These are phyloP conservation scores for Prunus yedoensis DNA, from an alignment of 331 rosid species.

Conservation along the genomic window DNA sequence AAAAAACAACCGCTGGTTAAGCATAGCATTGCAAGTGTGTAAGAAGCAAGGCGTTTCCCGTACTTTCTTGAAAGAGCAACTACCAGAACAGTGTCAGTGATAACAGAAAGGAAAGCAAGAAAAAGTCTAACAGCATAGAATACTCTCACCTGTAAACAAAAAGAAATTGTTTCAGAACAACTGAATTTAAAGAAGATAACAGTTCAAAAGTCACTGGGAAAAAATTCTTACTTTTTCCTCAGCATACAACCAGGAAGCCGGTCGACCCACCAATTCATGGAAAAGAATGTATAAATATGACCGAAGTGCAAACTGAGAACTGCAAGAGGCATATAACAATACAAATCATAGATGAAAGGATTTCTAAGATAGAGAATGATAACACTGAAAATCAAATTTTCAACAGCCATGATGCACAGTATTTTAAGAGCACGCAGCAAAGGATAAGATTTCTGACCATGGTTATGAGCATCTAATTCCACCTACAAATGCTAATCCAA, in stretches of 20 bases:
- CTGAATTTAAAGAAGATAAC: neutral
- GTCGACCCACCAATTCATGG: conserved; percentile 87
- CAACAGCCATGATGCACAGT: neutral
- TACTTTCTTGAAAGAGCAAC: conserved; percentile 88
- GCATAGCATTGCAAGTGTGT: conserved; percentile 94
- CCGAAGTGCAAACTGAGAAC: conserved; percentile 96
- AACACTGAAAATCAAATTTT: neutral
- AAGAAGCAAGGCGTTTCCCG: conserved; percentile 83
- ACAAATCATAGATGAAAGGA: neutral
- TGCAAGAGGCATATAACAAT: conserved; percentile 41
- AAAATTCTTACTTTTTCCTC: conserved; percentile 71
- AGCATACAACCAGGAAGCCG: conserved; percentile 74
- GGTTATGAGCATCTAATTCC: neutral
- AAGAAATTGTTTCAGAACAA: conserved; percentile 22
- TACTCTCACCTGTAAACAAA: conserved; percentile 71
- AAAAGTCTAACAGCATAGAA: conserved; percentile 86
- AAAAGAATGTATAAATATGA: conserved; percentile 83
- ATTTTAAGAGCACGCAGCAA: neutral
- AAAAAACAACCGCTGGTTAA: conserved; percentile 95
- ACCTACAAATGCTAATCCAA: neutral
- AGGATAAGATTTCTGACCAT: neutral
- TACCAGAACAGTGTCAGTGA: conserved; percentile 75
- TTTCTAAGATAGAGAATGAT: neutral
- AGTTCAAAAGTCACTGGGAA: conserved; percentile 8
- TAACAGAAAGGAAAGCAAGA: conserved; percentile 79